phyloP scores from a whole-genome alignment of 768 basidiomycete species.

The Tubosaeta sp. region DNA sequence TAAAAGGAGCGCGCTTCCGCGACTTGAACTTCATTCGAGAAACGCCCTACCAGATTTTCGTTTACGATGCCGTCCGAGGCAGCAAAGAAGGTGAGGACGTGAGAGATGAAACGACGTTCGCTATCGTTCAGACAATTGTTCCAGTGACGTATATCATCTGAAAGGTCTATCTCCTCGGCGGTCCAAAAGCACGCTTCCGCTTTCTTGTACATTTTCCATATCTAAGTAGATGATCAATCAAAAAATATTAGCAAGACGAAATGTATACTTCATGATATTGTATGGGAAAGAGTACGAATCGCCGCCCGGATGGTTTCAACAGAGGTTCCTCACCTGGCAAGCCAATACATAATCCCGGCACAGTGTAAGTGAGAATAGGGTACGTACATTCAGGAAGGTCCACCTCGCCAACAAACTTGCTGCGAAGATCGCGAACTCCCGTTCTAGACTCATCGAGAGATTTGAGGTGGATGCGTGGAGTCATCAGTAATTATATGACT shows the following conservation, averaged over 20 bases:
- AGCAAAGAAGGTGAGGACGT: conserved; percentile 92
- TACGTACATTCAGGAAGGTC: conserved; percentile 18
- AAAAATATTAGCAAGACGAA: not conserved
- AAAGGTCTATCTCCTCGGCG: conserved; percentile 86
- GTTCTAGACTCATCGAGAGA: not conserved
- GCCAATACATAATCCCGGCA: not conserved
- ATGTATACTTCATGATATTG: conserved; percentile 76
- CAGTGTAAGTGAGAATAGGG: not conserved
- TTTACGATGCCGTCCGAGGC: conserved; percentile 94
- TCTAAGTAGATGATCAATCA: conserved; percentile 40
- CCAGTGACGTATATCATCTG: conserved; percentile 84
- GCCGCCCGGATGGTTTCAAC: conserved; percentile 64
- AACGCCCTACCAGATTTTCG: conserved; percentile 90
- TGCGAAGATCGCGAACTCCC: not conserved
- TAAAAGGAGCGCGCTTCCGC: conserved; percentile 95
- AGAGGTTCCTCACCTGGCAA: conserved; percentile 61
- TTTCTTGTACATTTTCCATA: conserved; percentile 94
- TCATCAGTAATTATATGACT: not conserved
- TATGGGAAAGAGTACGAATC: conserved; percentile 92
- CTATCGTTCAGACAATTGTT: conserved; percentile 67
- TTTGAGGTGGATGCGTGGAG: not conserved
- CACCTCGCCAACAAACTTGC: conserved; percentile 17
- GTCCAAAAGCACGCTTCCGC: conserved; percentile 94
- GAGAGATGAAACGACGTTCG: conserved; percentile 85
- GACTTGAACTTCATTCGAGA: conserved; percentile 84